Base-by-base conservation (phyloP, 495 filamentous ascomycete species). In the Penicillium herquei region DNA sequence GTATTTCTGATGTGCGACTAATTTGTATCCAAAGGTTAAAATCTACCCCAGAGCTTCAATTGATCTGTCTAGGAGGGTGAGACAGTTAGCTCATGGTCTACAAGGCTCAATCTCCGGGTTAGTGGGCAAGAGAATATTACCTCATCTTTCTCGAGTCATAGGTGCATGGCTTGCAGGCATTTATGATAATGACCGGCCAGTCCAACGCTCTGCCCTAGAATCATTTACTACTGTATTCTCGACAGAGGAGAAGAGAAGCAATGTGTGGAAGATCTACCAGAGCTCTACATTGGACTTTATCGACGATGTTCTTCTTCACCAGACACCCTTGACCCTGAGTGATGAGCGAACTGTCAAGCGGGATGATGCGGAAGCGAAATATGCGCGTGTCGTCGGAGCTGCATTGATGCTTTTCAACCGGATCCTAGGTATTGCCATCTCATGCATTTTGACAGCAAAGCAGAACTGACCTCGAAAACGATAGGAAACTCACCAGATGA, bases 21-120 rank as follows among this genome's bases (percentile, higher is more conserved):
- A 58, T 52, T 46, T 43, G n/a, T 39, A 41, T 47, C 52, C 35
- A 13, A 70, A 96, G 92, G 81, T 89, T 41, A 88, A 86, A 73
- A 73, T 93, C 48, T 98, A 93, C 66, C 91, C 94, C 49, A 85
- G 92, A 43, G 77, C 86, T 16, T 92, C 92, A 3, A 92, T 97
- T 66, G 92, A 97, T 64, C 86, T 87, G 54, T 86, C 90, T 43
- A 82, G 90, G n/a, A 82, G 89, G 56, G 92, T 96, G 14, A 88
- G 95, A 52, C 89, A 96, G 62, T 78, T 91, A 33, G 81, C 94
- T 37, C 91, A 96, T 68, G 73, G 68, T 11, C 66, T 92, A 16
- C 90, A 91, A 55, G 86, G 89, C 51, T 78, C 85, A 41, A 78
- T 98, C 40, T 82, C 89, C 44, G 79, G 76, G 14, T 81, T 87